Conservation (phyloP, 2,329 filamentous ascomycete species). For the Trichoderma oligosporum region DNA sequence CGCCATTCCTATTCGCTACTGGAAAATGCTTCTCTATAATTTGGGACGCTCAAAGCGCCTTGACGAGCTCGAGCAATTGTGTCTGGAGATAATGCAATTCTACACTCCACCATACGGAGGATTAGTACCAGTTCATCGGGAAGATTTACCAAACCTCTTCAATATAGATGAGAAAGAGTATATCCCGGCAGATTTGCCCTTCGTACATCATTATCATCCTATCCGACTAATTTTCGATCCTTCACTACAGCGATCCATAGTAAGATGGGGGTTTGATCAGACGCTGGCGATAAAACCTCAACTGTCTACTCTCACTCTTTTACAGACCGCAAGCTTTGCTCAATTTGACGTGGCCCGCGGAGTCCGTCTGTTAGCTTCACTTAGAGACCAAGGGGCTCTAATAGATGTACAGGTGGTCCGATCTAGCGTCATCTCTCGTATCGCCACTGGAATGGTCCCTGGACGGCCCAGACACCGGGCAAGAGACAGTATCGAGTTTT, state of each 20-base stretch:
- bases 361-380: constrained; percentile 34
- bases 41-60: constrained; percentile 44
- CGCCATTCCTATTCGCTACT: constrained; percentile 37
- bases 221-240: constrained; percentile 44
- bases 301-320: constrained; percentile 8
- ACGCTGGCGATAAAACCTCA: constrained; percentile 28
- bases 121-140: constrained; percentile 42
- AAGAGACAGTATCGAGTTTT: constrained; percentile 33
- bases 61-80: constrained; percentile 43
- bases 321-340: constrained; percentile 19
- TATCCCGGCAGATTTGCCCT: constrained; percentile 41
- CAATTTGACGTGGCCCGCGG: constrained; percentile 37
- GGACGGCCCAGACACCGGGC: constrained; percentile 28
- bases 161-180: constrained; percentile 20
- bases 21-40: constrained; percentile 43
- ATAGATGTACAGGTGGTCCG: constrained; percentile 34
- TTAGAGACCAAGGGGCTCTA: constrained; percentile 36
- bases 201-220: constrained; percentile 43
- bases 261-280: constrained; percentile 46
- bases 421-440: constrained; percentile 29
- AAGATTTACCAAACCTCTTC: constrained; percentile 37
- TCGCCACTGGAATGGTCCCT: constrained; percentile 30
- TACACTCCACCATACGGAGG: constrained; percentile 32
- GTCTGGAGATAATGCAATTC: constrained; percentile 41
- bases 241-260: constrained; percentile 38